Evolutionary conservation across 129 eudicot genomes (phyloP), one percentile per base, ranked within the genome.

Genomic region (Flaveria trinervia): DNA sequence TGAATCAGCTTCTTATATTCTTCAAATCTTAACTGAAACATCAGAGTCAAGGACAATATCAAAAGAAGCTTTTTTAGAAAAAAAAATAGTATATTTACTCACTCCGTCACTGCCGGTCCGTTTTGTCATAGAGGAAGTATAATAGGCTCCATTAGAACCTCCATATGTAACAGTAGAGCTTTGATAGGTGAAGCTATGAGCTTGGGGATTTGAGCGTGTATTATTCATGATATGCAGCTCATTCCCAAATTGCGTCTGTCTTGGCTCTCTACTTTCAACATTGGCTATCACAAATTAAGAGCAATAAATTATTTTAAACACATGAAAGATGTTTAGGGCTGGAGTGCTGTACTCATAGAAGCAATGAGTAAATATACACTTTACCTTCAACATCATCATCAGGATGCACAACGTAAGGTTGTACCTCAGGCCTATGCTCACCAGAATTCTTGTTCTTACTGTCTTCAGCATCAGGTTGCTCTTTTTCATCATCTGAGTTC

Each of bases 61-160:
- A 50, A 84, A 55, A 11, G 9, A 15, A 55, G 9, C 1, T 26
- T 25, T 45, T 76, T 44, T 8, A 9, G 9, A 9, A 14, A 43
- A 20, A 20, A 62, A 49, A 17, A 11, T 14, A 70, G 36, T 26
- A 20, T 7, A 13, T 50, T 17, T 48, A 85, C 96, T 84, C 69
- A 93, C 97, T 62, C 97, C 96, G 78, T 94, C 97, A 80, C 94
- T 91, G 55, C 97, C 96, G 20, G 70, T 62, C 81, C 92, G 91
- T 86, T 85, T 84, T 22, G 93, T 84, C 33, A 73, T 79, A 72
- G 97, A 87, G 36, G 86, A 69, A 33, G 92, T 81, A 76, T 86
- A 79, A 76, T 89, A 91, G 55, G 96, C 83, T 78, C 97, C 97
- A 82, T 94, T 79, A 51, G 89, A 80, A 82, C 98, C 96, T 68